These are phyloP conservation scores for Hygrophorus pudorinus DNA, from an alignment of 768 basidiomycete species.

Conservation along the genomic window DNA sequence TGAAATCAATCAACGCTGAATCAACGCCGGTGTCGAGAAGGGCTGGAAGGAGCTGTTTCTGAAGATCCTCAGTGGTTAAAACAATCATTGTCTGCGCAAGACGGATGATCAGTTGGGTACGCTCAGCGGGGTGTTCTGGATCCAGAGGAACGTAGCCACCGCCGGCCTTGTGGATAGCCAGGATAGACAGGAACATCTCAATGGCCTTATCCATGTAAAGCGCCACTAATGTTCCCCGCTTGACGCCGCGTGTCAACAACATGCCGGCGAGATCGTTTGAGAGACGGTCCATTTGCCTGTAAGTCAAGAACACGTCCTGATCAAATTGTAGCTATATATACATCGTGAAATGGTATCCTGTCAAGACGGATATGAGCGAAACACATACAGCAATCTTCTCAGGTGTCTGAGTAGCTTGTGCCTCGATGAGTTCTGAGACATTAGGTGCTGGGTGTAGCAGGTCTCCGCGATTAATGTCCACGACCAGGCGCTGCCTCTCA, in stretches of 20 bases:
- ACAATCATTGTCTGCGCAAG: not conserved
- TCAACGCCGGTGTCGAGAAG: not conserved
- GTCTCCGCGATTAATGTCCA: too few species aligned
- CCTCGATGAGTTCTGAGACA: too few species aligned
- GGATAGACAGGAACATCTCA: conserved; percentile 1
- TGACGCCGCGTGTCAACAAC: not conserved
- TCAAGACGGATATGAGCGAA: not conserved
- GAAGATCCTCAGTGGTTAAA: not conserved
- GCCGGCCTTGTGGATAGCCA: too few species aligned
- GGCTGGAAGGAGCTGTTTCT: not conserved
- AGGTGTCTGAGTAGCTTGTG: not conserved
- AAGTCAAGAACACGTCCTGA: not conserved
- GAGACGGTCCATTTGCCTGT: not conserved
- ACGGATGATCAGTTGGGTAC: not conserved
- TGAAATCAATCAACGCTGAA: not conserved
- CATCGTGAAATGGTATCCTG: not conserved
- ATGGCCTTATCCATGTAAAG: too few species aligned
- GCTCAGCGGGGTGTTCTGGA: not conserved
- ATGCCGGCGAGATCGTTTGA: not conserved
- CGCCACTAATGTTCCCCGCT: not conserved
- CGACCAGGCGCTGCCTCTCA: not conserved
- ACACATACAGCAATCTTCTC: not conserved
- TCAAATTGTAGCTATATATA: not conserved
- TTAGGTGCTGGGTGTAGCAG: too few species aligned
- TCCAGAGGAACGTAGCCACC: too few species aligned